Base-by-base conservation (phyloP, 192 early-diverging fungal species). In the Mortierella hygrophila region DNA sequence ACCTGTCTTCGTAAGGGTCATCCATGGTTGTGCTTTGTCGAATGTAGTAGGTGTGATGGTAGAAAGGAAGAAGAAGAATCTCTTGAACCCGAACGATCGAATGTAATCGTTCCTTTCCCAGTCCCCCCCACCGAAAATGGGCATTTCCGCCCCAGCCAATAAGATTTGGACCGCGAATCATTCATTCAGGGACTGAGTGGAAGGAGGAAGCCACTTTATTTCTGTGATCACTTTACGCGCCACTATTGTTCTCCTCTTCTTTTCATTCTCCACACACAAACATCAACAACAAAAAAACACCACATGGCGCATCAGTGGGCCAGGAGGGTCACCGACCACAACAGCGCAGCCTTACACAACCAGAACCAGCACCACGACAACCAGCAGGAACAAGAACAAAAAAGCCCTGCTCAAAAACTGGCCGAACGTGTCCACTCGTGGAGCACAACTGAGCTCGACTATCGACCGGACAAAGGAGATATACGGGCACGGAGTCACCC, bases 1-100 rank as follows among this genome's bases (percentile, higher is more conserved):
- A 80, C 79, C 79, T 86, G 84, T 86, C 79, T 32, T 85, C 83
- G 40, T 86, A 86, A 15, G 84, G 84, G 72, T 86, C 84, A 72
- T 86, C 76, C 84, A 86, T 86, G 57, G 35, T 74, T 68, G 42
- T 47, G 49, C 65, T 26, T 26, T 18, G 16, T 57, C 41, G 52
- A 16, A 70, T 49, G 72, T 74, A 37, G 11, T 8, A 26, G 26
- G 68, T 10, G 11, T 47, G 32, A 41, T 65, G 63, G 73, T 40
- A 40, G 38, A 40, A 70, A 16, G n/a, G 70, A 70, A 16, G 32
- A 72, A 52, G 40, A 68, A 18, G 74, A 75, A 55, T 32, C 26
- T 46, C 20, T 47, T 20, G 29, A 70, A 40, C n/a, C 46, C 63
- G n/a, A 16, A 23, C 29, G 18, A 42, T 46, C 44, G 29, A 38